Evolutionary conservation across 2,329 filamentous ascomycete genomes (phyloP).

Genomic region (Exophiala calicioides): DNA sequence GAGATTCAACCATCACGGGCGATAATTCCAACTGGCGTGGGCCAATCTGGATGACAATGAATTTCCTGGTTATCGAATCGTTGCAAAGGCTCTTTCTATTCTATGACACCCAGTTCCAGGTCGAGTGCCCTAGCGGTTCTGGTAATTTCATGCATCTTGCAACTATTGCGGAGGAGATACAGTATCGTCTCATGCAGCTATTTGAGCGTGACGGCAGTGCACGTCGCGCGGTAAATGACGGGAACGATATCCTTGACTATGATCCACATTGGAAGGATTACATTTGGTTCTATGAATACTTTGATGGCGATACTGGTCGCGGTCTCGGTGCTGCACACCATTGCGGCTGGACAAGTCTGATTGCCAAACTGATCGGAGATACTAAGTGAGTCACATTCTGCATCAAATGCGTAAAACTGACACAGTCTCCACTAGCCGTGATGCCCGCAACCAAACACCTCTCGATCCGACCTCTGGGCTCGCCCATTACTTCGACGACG

Average conservation of each 20-base stretch:
- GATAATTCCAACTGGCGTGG: conserved; percentile 98
- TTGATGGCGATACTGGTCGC: conserved; percentile 86
- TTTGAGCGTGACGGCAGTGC: conserved; percentile 84
- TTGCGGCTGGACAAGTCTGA: conserved; percentile 92
- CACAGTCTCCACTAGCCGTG: conserved; percentile 85
- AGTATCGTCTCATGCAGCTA: conserved; percentile 89
- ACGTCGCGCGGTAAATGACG: conserved; percentile 82
- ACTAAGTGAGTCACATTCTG: too few species aligned
- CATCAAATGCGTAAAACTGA: too few species aligned
- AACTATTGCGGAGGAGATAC: conserved; percentile 90
- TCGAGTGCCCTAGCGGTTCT: conserved; percentile 91
- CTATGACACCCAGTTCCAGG: conserved; percentile 83
- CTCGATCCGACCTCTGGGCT: conserved; percentile 81
- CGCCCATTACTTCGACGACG: conserved; percentile 93
- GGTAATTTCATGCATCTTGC: conserved; percentile 95
- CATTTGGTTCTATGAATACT: conserved; percentile 97
- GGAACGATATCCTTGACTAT: conserved; percentile 85
- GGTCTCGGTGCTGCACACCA: conserved; percentile 91
- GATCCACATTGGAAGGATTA: conserved; percentile 92
- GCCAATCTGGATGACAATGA: conserved; percentile 94
- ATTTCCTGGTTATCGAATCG: conserved; percentile 90
- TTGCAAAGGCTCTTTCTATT: conserved; percentile 96
- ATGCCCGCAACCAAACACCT: conserved; percentile 90
- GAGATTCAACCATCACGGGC: conserved; percentile 92
- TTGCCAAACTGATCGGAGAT: conserved; percentile 98